Evolutionary conservation across 768 basidiomycete species (phyloP), one percentile per base, ranked within the genome.

Genomic region (Suillus bovinus): DNA sequence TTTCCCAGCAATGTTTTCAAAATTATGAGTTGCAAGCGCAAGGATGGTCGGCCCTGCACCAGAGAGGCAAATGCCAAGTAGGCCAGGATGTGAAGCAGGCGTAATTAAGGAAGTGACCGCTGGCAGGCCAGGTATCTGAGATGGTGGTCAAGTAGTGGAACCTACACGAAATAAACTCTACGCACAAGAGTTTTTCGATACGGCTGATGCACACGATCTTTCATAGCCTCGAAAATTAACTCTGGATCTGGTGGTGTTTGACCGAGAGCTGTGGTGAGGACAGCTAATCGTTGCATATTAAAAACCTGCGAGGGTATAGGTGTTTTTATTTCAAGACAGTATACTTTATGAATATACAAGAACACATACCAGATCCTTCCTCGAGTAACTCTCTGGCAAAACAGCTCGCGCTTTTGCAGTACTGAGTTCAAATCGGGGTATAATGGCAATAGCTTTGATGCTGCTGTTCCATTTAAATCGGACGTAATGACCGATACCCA

Each of bases 141-240:
- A 54, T 22, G 49, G 58, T 58, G 34, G 38, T 42, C 29, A 27
- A 56, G 42, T 29, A 17, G 11, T 13, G 9, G 58, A 34, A 20
- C 9, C 42, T 61, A 9, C 44, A 57, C 36, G 52, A 36, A 29
- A 62, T 59, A 42, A 55, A 31, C 53, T 57, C 59, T 3, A 79
- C 90, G 44, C 72, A 95, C 95, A 61, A 99, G 81, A 31, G 81
- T 74, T 76, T 89, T 94, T 34, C 97, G 88, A 74, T 98, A 99
- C 1, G 97, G 97, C 73, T 99, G 97, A 74, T 99, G 97, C 16
- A 99, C 84, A 58, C 92, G 87, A 77, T 99, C 97, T 71, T 98
- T 96, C 97, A 99, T 99, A 2, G 96, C 96, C 72, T 99, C 96
- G 75, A 96, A 99, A 62, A 99, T 98, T n/a, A 99, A 86, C 24